Evolutionary conservation across 331 rosid species (phyloP).

Genomic region (Spiraea crenata): DNA sequence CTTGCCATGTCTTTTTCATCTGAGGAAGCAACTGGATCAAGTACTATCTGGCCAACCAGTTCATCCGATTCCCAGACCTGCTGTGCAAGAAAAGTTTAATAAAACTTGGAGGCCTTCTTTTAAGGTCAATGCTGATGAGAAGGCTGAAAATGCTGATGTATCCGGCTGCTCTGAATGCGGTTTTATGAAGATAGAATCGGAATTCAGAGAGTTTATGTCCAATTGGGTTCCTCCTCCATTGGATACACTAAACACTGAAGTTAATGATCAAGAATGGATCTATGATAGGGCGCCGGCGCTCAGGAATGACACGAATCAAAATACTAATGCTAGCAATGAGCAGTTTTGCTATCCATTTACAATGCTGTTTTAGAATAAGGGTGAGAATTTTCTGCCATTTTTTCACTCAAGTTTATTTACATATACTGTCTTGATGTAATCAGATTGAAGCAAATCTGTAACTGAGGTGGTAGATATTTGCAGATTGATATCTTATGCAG

Average conservation of each 20-base stretch:
- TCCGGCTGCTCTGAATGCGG: background rate
- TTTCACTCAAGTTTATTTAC: background rate
- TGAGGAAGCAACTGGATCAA: background rate
- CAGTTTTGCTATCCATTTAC: constrained; percentile 6
- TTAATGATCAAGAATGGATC: constrained; percentile 11
- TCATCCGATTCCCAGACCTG: background rate
- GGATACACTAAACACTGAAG: background rate
- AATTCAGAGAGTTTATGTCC: background rate
- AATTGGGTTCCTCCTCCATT: constrained; percentile 12
- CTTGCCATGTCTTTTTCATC: constrained; percentile 1
- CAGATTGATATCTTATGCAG: background rate
- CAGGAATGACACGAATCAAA: background rate
- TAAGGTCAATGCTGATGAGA: background rate
- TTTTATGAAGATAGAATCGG: background rate
- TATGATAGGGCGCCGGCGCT: background rate
- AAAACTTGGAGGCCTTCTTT: background rate
- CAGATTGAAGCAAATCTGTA: background rate
- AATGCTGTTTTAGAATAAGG: background rate
- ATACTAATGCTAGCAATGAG: background rate
- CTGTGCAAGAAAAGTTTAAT: background rate
- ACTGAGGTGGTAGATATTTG: background rate
- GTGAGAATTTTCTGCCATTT: background rate
- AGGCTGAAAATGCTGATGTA: background rate
- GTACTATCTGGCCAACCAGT: background rate
- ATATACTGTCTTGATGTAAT: background rate